Base-by-base conservation (phyloP, 2,329 filamentous ascomycete genomes). In the Diaporthe ampelina region DNA sequence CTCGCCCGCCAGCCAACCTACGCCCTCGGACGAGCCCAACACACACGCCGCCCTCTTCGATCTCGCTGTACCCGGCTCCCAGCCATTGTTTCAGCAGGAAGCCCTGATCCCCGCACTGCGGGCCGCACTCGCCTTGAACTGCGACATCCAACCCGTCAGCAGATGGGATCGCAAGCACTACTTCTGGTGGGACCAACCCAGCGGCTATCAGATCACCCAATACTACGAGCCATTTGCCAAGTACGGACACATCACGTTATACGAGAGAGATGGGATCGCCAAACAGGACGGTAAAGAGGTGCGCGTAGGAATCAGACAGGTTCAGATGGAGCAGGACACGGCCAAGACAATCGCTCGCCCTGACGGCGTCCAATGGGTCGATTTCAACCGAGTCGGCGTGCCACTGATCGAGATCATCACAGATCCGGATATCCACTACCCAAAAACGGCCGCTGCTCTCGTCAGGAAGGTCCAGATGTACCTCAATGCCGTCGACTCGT, bases 301-400 rank as follows among this genome's bases (percentile, higher is more conserved):
- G 26, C 88, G 86, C 0, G 89, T 99, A 67, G 92, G 94, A 40
- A 97, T 99, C 80, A 94, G 97, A 82, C 97, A 98, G 83, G 90
- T 99, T 11, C 97, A 99, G 84, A 92, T 99, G 86, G 97, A 99
- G 85, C 97, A 99, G 84, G 97, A 99, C 82, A 98, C 97, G 0
- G 97, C 95, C 77, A 98, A 98, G 84, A 98, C 96, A 0, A 89
- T 95, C 52, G 92, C 94, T 37, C 92, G 96, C 78, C 91, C 93
- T 1, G 91, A 90, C 17, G 91, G 90, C 17, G 90, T 90, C 7
- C 92, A 95, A 77, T 92, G 97, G 81, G 88, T 99, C 35, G 97
- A 99, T 82, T 95, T 98, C 84, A 98, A 98, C 81, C 93, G 97
- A 37, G 95, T 97, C 4, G 97, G 95, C 3, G 90, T 95, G 70